Percentiles rank a stretch among this genome's conserved stretches.
phyloP scores from a whole-genome alignment of 305 asterid genomes.

The Fraxinus baroniana region DNA sequence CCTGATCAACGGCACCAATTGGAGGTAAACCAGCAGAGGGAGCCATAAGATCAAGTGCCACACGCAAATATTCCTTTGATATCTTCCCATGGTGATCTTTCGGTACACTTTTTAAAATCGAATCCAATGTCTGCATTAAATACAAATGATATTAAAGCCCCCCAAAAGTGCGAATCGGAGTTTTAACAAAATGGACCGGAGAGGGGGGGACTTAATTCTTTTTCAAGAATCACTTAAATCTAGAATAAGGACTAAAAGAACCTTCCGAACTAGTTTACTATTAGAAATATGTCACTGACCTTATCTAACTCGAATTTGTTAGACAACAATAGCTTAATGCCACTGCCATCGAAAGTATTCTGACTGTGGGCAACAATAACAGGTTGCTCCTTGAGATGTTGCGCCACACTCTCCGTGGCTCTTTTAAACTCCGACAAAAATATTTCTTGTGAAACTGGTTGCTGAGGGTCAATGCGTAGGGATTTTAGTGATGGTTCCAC shows the following conservation, averaged over 20 bases:
- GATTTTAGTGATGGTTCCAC: constrained; percentile 68
- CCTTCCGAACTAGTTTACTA: background rate
- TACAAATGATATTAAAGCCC: background rate
- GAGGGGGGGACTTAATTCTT: background rate
- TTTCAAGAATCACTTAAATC: background rate
- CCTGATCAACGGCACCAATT: constrained; percentile 72
- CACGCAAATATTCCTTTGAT: constrained; percentile 60
- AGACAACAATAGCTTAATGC: constrained; percentile 64
- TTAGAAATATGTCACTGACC: constrained; percentile 33
- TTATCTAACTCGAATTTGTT: constrained; percentile 81
- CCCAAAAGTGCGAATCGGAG: background rate
- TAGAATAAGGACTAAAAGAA: background rate
- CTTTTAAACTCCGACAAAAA: constrained; percentile 56
- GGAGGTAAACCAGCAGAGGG: constrained; percentile 84
- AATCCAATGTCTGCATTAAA: constrained; percentile 55
- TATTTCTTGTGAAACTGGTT: constrained; percentile 62
- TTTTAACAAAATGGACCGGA: too few relatives aligned
- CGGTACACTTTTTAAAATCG: constrained; percentile 48
- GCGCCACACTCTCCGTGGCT: constrained; percentile 51
- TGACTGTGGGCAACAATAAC: constrained; percentile 88
- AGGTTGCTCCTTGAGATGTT: constrained; percentile 73
- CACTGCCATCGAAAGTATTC: constrained; percentile 81
- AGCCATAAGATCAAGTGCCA: constrained; percentile 66
- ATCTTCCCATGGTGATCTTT: constrained; percentile 62
- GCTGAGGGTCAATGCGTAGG: constrained; percentile 36